These are phyloP conservation scores for Vigna radiata DNA, from an alignment of 306 rosid species.

Conservation along the genomic window DNA sequence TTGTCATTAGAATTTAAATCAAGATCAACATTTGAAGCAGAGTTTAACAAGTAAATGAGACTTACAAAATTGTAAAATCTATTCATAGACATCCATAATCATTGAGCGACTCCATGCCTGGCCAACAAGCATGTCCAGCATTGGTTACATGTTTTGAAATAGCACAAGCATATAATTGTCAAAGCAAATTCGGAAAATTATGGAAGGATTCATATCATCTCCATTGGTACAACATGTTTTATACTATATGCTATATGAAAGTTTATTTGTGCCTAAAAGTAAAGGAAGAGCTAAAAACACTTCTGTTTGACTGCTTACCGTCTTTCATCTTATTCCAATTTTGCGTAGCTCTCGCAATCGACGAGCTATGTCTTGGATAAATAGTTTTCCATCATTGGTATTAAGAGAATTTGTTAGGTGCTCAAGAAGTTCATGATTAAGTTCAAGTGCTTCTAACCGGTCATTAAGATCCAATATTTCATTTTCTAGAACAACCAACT, in stretches of 20 bases:
- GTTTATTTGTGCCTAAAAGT: conserved; percentile 29
- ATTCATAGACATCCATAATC: conserved; percentile 25
- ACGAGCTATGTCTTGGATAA: conserved; percentile 70
- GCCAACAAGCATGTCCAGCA: conserved; percentile 11
- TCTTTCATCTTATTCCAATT: conserved; percentile 52
- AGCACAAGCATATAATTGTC: not conserved
- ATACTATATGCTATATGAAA: conserved; percentile 14
- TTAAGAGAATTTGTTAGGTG: conserved; percentile 65
- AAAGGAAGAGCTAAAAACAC: conserved; percentile 23
- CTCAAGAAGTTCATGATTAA: conserved; percentile 74
- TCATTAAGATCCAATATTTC: conserved; percentile 78
- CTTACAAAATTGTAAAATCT: conserved; percentile 29
- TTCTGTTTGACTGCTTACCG: conserved; percentile 47
- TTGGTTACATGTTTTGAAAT: conserved; percentile 23
- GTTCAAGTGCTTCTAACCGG: conserved; percentile 80
- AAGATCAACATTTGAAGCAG: conserved; percentile 17
- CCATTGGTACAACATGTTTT: conserved; percentile 10
- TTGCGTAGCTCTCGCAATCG: conserved; percentile 68
- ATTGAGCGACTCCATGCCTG: not conserved
- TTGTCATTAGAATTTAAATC: conserved; percentile 15
- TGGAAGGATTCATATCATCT: not conserved
- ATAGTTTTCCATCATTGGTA: conserved; percentile 66
- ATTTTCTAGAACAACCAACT: conserved; percentile 60
- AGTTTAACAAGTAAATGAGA: conserved; percentile 22
- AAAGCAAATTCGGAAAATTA: conserved; percentile 19